phyloP scores from a whole-genome alignment of 2,329 filamentous ascomycete genomes.

The Epichloe sp. region DNA sequence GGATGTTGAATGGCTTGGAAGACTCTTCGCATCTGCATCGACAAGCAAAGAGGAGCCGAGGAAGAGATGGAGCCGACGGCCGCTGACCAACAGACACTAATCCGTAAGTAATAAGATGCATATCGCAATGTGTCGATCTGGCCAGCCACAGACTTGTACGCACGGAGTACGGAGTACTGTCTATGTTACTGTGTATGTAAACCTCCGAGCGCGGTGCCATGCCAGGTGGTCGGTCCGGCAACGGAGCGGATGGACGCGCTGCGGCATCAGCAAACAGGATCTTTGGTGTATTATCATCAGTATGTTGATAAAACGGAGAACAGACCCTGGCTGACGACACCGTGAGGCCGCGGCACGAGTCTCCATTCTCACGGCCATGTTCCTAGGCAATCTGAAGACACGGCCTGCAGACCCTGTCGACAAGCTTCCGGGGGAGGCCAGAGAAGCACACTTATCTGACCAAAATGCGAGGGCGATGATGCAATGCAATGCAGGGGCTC shows the following conservation, averaged over 20 bases:
- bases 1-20: background rate
- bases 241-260: background rate
- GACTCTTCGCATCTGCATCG: background rate
- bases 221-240: background rate
- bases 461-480: background rate
- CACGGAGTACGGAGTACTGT: background rate
- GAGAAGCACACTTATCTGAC: background rate
- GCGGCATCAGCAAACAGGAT: too few species aligned
- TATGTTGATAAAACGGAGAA: too few species aligned
- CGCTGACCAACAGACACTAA: background rate
- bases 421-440: background rate
- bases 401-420: background rate
- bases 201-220: background rate
- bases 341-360: too few species aligned
- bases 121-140: background rate
- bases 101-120: too few species aligned
- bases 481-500: background rate
- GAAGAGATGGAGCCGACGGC: background rate
- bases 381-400: background rate
- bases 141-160: background rate
- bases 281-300: too few species aligned
- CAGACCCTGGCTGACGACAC: too few species aligned
- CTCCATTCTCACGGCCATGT: background rate
- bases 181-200: background rate
- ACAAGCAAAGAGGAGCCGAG: background rate